Percentiles rank a stretch among this genome's conserved stretches.
These are phyloP conservation scores for Corymbia citriodora DNA, from an alignment of 441 rosid species.

Conservation along the genomic window DNA sequence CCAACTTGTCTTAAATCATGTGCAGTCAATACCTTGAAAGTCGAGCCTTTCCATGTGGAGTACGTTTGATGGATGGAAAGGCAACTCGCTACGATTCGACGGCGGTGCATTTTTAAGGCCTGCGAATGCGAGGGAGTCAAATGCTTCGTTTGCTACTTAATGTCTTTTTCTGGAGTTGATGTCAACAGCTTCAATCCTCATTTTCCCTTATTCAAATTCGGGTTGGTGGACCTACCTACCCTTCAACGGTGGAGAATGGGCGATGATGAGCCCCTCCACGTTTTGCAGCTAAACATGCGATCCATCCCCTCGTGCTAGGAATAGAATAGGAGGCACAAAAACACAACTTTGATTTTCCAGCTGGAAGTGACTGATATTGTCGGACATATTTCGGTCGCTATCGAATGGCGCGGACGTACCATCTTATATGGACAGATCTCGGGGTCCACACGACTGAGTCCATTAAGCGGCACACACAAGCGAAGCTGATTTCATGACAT, in stretches of 20 bases:
- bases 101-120: not conserved
- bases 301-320: too few relatives aligned
- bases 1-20: not conserved
- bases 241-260: not conserved
- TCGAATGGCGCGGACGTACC: too few relatives aligned
- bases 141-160: too few relatives aligned
- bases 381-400: too few relatives aligned
- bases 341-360: too few relatives aligned
- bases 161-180: not conserved
- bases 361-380: too few relatives aligned
- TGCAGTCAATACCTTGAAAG: not conserved
- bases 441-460: too few relatives aligned
- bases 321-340: too few relatives aligned
- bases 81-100: not conserved
- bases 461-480: not conserved
- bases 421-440: too few relatives aligned
- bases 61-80: not conserved
- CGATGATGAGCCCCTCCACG: too few relatives aligned
- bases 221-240: not conserved
- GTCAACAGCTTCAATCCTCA: not conserved
- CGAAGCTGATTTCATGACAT: not conserved
- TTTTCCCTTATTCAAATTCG: not conserved
- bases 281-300: too few relatives aligned
- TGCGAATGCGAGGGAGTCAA: not conserved
- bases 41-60: not conserved